Evolutionary conservation across 805 yeast genomes (phyloP).

Genomic region (Priceomyces carsonii): DNA sequence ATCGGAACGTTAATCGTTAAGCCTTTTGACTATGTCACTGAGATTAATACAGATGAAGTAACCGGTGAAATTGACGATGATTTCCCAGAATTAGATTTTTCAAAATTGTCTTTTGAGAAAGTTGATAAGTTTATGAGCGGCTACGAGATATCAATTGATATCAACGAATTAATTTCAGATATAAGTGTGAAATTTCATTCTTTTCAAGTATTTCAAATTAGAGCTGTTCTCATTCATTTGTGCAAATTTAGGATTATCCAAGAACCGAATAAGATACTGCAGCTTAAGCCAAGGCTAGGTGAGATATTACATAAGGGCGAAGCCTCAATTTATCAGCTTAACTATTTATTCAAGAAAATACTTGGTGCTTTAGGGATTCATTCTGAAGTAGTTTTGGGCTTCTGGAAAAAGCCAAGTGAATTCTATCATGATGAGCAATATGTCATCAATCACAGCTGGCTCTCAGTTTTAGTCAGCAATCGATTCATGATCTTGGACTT

Average conservation of each 20-base stretch:
- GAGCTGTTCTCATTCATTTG: constrained; percentile 69
- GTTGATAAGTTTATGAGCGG: constrained; percentile 33
- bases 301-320: constrained; percentile 47
- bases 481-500: constrained; percentile 80
- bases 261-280: constrained; percentile 36
- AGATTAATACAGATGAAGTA: constrained; percentile 42
- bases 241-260: constrained; percentile 54
- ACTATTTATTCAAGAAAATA: constrained; percentile 73
- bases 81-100: constrained; percentile 14
- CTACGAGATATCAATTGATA: constrained; percentile 29
- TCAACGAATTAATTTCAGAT: constrained; percentile 44
- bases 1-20: constrained; percentile 40
- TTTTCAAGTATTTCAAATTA: constrained; percentile 52
- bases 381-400: constrained; percentile 78
- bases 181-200: constrained; percentile 38
- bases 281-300: constrained; percentile 40
- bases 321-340: constrained; percentile 71
- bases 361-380: constrained; percentile 69
- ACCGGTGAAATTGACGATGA: constrained; percentile 16
- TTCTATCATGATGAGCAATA: constrained; percentile 51
- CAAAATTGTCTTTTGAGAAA: constrained; percentile 18
- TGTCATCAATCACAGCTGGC: constrained; percentile 84
- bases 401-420: constrained; percentile 75
- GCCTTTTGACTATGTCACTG: constrained; percentile 43
- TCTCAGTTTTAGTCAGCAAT: constrained; percentile 70